Conservation (phyloP, 805 yeast genomes). For the Kodamaea restingae region DNA sequence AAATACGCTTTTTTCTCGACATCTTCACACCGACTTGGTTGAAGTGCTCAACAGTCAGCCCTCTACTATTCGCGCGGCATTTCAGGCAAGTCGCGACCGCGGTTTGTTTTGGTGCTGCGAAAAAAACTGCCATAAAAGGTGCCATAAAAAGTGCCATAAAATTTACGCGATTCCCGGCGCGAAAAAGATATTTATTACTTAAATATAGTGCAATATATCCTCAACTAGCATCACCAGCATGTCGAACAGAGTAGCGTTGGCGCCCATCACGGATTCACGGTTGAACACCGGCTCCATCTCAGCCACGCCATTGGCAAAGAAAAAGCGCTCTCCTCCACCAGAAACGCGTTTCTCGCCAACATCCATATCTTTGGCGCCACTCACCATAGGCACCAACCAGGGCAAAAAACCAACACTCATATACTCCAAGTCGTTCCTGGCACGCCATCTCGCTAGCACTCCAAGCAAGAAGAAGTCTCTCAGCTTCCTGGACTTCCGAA, state of each 20-base stretch:
- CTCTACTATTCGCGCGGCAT: too few species aligned
- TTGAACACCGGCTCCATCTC: conserved; percentile 19
- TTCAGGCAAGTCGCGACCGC: not conserved
- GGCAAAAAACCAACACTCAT: conserved; percentile 2
- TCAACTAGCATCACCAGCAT: not conserved
- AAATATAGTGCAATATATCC: too few species aligned
- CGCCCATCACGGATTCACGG: conserved; percentile 30
- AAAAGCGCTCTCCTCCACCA: conserved; percentile 8
- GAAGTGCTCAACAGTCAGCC: too few species aligned
- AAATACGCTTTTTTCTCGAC: too few species aligned
- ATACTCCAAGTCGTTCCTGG: conserved; percentile 13
- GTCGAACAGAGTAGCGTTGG: conserved; percentile 32
- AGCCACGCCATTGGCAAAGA: conserved; percentile 11
- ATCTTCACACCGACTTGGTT: too few species aligned
- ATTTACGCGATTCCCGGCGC: conserved; percentile 1
- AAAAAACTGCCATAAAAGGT: too few species aligned
- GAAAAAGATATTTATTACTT: conserved; percentile 4
- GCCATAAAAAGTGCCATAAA: not conserved
- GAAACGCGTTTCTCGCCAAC: conserved; percentile 2
- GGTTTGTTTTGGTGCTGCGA: not conserved
- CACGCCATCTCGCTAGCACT: not conserved
- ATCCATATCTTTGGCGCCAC: conserved; percentile 18
- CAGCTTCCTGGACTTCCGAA: conserved; percentile 27
- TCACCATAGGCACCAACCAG: not conserved
- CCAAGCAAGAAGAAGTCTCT: conserved; percentile 9